Percentiles rank a stretch among this genome's conserved stretches.
phyloP scores from a whole-genome alignment of 192 early-diverging fungal species.

The Coemansia sp. region DNA sequence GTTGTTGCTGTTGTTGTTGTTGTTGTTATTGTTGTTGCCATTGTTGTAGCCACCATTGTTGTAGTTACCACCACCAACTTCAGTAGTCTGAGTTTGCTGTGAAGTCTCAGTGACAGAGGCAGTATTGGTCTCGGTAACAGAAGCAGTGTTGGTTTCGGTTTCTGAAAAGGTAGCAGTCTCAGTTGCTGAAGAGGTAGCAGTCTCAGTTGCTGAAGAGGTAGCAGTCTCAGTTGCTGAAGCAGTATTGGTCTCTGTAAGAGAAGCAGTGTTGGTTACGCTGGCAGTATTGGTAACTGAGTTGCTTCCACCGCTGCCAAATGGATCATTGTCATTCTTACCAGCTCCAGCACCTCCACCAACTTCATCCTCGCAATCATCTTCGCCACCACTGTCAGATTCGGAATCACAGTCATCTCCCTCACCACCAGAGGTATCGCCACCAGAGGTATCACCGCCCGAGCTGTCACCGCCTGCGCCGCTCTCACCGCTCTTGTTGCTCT shows the following conservation, averaged over 20 bases:
- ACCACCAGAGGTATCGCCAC: neutral
- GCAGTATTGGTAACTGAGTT: neutral
- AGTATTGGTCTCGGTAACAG: neutral
- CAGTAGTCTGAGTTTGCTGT: neutral
- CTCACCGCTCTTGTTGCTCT: too few species aligned
- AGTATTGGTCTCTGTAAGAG: neutral
- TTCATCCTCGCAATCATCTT: too few species aligned
- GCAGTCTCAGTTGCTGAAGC: neutral
- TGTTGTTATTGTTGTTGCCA: neutral
- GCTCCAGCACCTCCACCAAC: too few species aligned
- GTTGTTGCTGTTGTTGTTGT: neutral
- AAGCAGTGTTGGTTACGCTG: neutral
- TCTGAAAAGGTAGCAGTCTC: too few species aligned
- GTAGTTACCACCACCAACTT: neutral
- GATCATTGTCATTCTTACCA: too few species aligned
- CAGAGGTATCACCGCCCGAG: too few species aligned
- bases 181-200: too few species aligned
- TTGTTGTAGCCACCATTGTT: neutral
- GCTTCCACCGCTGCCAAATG: too few species aligned
- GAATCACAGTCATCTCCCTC: neutral
- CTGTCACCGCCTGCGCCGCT: too few species aligned
- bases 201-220: neutral
- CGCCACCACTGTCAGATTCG: neutral
- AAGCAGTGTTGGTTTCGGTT: neutral
- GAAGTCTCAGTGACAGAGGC: slow-evolving; percentile 1